Base-by-base conservation (phyloP, 352 stramenopile species). In the Peronospora belbahrii region DNA sequence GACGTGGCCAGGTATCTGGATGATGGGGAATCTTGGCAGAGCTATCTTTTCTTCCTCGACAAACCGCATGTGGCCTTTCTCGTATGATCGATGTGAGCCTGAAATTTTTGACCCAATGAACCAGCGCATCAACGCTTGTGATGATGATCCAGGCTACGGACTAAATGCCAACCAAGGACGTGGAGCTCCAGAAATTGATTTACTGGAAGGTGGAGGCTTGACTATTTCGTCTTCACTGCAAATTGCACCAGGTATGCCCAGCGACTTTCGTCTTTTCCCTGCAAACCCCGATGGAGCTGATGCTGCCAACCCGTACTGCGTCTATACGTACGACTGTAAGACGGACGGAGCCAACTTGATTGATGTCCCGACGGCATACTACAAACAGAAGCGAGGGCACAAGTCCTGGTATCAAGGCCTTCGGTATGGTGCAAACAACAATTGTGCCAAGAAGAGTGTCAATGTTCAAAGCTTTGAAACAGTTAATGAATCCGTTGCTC, bases 21-120 rank as follows among this genome's bases (percentile, higher is more conserved):
- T 98, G 52, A 70, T 98, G 42, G 95, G 95, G n/a, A 98, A 98
- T 67, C 65, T 98, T 2, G 94, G 91, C 10, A 61, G 95, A 28
- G 91, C 94, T 2, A 97, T 97, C 8, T 98, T 98, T 56, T 95
- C 93, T 19, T 79, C 66, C 0, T 96, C 80, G 0, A 97, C 89
- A 4, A 94, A 95, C 52, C 89, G 92, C 56, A 90, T 98, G 56
- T 98, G 95, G 95, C 95, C 95, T 0, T 98, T 93, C 72, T 97
- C 81, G 36, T 98, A 97, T 57, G 62, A 97, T 53, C 65, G 64
- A 33, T 98, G 95, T 48, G 78, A 98, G 42, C 56, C 65, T 0
- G 52, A 70, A 1, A 28, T 76, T n/a, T 83, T 87, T 25, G 66
- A 63, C 10, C 48, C 65, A 0, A 55, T 17, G 10, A 86, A 86